Evolutionary conservation across 768 basidiomycete species (phyloP).

Genomic region (Kwoniella europaea): DNA sequence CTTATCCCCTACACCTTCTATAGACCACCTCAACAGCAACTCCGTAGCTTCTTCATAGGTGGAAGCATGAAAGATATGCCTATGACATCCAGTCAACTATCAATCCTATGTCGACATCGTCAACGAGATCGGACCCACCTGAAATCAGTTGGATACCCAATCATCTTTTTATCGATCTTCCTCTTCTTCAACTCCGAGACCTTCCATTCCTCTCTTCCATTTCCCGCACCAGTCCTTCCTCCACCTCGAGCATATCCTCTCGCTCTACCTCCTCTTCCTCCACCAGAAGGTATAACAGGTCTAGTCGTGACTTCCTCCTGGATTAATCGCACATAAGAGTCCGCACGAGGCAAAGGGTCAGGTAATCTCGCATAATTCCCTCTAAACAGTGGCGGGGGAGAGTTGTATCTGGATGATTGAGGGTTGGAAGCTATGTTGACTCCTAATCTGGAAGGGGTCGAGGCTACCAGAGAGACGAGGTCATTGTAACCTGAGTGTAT

Average conservation of each 20-base stretch:
- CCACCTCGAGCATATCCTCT: constrained; percentile 14
- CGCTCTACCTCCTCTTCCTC: constrained; percentile 15
- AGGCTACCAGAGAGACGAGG: constrained; percentile 35
- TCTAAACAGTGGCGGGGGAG: background rate
- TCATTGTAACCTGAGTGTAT: constrained; percentile 46
- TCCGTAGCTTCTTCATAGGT: constrained; percentile 56
- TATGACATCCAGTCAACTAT: constrained; percentile 12
- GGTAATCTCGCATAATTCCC: constrained; percentile 5
- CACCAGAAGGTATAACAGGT: background rate
- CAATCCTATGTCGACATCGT: background rate
- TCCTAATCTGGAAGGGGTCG: constrained; percentile 38
- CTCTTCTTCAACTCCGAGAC: constrained; percentile 31
- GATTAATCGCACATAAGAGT: constrained; percentile 7
- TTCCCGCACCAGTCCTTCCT: constrained; percentile 12
- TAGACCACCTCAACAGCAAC: constrained; percentile 54
- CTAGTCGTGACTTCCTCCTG: constrained; percentile 3
- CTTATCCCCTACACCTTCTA: constrained; percentile 55
- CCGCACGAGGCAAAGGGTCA: constrained; percentile 7
- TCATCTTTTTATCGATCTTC: constrained; percentile 52
- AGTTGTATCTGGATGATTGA: background rate
- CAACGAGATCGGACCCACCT: constrained; percentile 34
- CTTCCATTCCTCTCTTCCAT: constrained; percentile 27
- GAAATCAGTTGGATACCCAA: constrained; percentile 54
- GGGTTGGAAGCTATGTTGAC: constrained; percentile 15
- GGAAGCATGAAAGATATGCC: constrained; percentile 55